A percentile compares a stretch with the other conserved stretches of the same genome.
Conservation (phyloP, 257 asterid genomes). For the Solanum paucissectum region DNA sequence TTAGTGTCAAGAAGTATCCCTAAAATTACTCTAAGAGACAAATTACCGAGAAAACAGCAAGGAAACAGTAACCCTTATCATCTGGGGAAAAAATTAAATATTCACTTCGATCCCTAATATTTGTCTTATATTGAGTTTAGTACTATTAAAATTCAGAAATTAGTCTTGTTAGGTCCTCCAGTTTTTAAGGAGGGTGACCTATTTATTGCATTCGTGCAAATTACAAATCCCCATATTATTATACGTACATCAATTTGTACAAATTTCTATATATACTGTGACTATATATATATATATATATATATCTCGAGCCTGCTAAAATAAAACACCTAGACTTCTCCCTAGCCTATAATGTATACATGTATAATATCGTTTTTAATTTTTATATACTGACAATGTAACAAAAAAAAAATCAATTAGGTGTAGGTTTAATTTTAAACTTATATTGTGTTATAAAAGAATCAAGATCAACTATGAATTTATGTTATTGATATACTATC, state of each 20-base stretch:
- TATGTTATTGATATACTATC: too few relatives aligned
- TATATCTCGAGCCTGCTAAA: not conserved
- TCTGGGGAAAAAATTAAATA: not conserved
- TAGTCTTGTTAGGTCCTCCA: not conserved
- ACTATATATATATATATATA: not conserved
- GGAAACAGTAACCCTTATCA: slow-evolving; percentile 23
- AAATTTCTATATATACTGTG: not conserved
- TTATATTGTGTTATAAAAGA: not conserved
- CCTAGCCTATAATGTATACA: not conserved
- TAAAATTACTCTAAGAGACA: not conserved
- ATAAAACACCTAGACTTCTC: not conserved
- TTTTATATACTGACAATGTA: not conserved
- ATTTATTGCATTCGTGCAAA: not conserved
- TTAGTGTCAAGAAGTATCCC: not conserved
- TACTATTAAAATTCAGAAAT: not conserved
- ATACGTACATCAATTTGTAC: not conserved
- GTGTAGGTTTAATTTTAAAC: not conserved
- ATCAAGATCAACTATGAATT: too few relatives aligned
- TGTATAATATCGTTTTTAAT: not conserved
- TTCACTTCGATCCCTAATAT: not conserved
- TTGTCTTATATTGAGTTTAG: not conserved
- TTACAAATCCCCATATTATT: not conserved
- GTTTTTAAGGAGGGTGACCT: slow-evolving; percentile 1
- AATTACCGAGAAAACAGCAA: slow-evolving; percentile 9
- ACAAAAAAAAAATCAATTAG: not conserved